These are phyloP conservation scores for Cladochytrium replicatum DNA, from an alignment of 192 early-diverging fungal species.

Conservation along the genomic window DNA sequence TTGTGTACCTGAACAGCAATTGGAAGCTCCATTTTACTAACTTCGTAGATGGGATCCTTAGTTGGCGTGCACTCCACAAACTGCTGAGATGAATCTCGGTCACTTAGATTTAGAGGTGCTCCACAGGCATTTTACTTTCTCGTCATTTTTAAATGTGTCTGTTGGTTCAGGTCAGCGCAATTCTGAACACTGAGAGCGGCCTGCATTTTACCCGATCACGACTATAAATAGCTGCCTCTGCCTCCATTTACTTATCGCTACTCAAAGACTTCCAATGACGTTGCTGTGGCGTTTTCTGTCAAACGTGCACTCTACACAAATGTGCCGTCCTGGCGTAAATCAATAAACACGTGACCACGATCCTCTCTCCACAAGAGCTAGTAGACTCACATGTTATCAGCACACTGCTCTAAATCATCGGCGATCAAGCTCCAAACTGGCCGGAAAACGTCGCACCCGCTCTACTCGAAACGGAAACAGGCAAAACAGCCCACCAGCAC, in stretches of 20 bases:
- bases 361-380: no score
- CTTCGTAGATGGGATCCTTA: constrained; percentile 41
- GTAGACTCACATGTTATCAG: no score
- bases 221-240: constrained; percentile 31
- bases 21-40: constrained; percentile 34
- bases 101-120: constrained; percentile 34
- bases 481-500: no score
- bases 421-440: no score
- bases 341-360: no score
- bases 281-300: constrained; percentile 15
- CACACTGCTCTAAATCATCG: no score
- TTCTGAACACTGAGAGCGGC: not conserved
- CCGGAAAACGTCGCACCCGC: no score
- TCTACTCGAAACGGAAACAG: no score
- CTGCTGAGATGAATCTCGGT: constrained; percentile 41
- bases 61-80: constrained; percentile 38
- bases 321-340: no score
- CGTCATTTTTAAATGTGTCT: constrained; percentile 36
- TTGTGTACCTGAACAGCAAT: constrained; percentile 27
- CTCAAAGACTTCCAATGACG: constrained; percentile 42
- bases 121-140: constrained; percentile 34
- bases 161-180: not conserved
- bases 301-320: no score
- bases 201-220: constrained; percentile 29
- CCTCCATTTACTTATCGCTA: constrained; percentile 53